Evolutionary conservation across 805 yeast species (phyloP).

Genomic region (Schizosaccharomyces octosporus): DNA sequence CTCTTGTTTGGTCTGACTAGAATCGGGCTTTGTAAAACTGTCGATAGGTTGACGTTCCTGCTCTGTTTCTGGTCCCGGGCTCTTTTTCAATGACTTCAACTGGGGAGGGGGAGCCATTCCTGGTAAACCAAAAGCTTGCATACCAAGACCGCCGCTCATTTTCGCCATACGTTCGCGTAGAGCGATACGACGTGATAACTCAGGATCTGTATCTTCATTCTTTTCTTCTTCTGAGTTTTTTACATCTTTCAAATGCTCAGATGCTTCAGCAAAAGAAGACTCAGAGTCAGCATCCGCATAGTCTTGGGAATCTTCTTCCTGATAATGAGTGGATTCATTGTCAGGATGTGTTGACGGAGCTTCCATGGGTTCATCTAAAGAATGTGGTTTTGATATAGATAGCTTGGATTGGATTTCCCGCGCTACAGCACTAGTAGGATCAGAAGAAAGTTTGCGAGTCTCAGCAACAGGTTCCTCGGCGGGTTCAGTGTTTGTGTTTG

Average conservation of each 20-base stretch:
- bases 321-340: too few relatives aligned
- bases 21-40: too few relatives aligned
- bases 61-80: neutral
- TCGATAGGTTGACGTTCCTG: neutral
- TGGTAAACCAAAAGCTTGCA: conserved; percentile 18
- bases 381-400: too few relatives aligned
- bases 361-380: too few relatives aligned
- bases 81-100: neutral
- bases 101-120: neutral
- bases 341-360: too few relatives aligned
- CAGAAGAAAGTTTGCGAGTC: too few relatives aligned
- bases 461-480: too few relatives aligned
- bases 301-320: neutral
- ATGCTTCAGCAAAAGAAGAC: conserved; percentile 13
- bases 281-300: neutral
- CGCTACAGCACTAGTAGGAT: too few relatives aligned
- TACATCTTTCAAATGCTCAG: conserved; percentile 3
- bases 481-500: too few relatives aligned
- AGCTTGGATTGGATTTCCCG: too few relatives aligned
- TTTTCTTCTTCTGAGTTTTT: neutral
- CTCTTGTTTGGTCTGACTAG: too few relatives aligned
- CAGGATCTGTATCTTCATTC: neutral
- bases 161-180: conserved; percentile 90
- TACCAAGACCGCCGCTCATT: conserved; percentile 57
- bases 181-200: conserved; percentile 33